Percentiles rank a stretch among this genome's conserved stretches.
phyloP scores from a whole-genome alignment of 768 basidiomycete species.

The Royoungia palumana region DNA sequence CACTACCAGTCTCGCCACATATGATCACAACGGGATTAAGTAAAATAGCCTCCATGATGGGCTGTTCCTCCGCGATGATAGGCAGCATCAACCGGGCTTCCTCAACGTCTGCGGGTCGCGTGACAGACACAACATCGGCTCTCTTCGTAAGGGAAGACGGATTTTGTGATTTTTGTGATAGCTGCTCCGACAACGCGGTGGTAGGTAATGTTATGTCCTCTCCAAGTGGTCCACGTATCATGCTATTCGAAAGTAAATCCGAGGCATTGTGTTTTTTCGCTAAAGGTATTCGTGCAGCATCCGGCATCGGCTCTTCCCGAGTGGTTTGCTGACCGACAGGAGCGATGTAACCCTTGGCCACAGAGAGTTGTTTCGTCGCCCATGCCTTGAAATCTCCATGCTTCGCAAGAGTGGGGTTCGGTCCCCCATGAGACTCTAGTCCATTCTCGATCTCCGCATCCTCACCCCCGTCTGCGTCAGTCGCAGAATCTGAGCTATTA shows the following conservation, averaged over 20 bases:
- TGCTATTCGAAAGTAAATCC: constrained; percentile 25
- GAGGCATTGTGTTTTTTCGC: constrained; percentile 50
- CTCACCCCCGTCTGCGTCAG: constrained; percentile 43
- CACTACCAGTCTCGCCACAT: constrained; percentile 94
- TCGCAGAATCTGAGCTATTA: constrained; percentile 76
- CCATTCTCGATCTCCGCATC: constrained; percentile 12
- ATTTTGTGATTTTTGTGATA: constrained; percentile 8
- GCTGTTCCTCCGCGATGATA: constrained; percentile 89
- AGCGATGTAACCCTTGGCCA: constrained; percentile 38
- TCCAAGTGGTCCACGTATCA: constrained; percentile 80
- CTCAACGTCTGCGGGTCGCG: constrained; percentile 66
- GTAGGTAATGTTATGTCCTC: constrained; percentile 63
- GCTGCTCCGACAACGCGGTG: constrained; percentile 58
- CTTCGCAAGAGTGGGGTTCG: constrained; percentile 28
- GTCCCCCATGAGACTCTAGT: constrained; percentile 11
- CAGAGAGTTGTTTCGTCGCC: constrained; percentile 76
- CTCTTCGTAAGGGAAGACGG: constrained; percentile 20
- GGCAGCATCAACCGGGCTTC: constrained; percentile 79
- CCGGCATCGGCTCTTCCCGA: constrained; percentile 8
- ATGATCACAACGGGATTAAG: constrained; percentile 72
- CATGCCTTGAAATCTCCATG: constrained; percentile 79
- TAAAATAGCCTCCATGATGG: constrained; percentile 87
- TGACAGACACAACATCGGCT: constrained; percentile 50
- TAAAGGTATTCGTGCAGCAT: constrained; percentile 9
- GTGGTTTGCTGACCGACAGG: constrained; percentile 13